Evolutionary conservation across 768 basidiomycete species (phyloP).

Genomic region (Mycena galopus): DNA sequence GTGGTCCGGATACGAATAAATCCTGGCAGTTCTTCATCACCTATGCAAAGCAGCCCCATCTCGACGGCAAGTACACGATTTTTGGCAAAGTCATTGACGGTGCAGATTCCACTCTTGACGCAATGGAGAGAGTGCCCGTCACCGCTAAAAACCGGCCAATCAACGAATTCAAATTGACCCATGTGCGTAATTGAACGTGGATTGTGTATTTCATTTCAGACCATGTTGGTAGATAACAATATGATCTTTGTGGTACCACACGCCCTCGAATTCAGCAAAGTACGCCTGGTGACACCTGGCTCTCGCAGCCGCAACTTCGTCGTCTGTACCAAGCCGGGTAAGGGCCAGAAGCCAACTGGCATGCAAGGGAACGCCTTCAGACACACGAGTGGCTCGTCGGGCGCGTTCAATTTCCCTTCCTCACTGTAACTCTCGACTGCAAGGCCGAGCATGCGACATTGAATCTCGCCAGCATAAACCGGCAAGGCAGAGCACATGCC

Average conservation of each 20-base stretch:
- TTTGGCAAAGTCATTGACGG: conserved; percentile 99
- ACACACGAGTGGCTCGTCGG: conserved; percentile 74
- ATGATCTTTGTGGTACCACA: conserved; percentile 87
- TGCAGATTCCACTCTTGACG: conserved; percentile 91
- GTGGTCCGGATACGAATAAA: conserved; percentile 94
- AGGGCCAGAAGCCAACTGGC: conserved; percentile 87
- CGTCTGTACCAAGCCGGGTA: conserved; percentile 73
- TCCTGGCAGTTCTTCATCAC: conserved; percentile 91
- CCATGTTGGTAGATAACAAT: conserved; percentile 74
- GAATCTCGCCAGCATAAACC: conserved; percentile 85
- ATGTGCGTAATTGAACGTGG: conserved; percentile 77
- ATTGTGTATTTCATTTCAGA: background rate
- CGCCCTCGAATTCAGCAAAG: conserved; percentile 74
- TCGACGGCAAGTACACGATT: conserved; percentile 95
- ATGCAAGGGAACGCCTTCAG: conserved; percentile 81
- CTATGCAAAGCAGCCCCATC: conserved; percentile 92
- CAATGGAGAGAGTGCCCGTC: conserved; percentile 94
- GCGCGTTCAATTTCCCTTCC: conserved; percentile 55
- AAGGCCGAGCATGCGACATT: conserved; percentile 88
- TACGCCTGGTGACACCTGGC: conserved; percentile 76
- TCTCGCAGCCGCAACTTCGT: conserved; percentile 66
- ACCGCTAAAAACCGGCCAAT: conserved; percentile 91
- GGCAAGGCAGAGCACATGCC: conserved; percentile 83
- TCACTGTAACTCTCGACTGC: conserved; percentile 72
- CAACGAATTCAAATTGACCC: conserved; percentile 84